Evolutionary conservation across 768 basidiomycete genomes (phyloP).

Genomic region (Lanmaoa pseudosensibilis): DNA sequence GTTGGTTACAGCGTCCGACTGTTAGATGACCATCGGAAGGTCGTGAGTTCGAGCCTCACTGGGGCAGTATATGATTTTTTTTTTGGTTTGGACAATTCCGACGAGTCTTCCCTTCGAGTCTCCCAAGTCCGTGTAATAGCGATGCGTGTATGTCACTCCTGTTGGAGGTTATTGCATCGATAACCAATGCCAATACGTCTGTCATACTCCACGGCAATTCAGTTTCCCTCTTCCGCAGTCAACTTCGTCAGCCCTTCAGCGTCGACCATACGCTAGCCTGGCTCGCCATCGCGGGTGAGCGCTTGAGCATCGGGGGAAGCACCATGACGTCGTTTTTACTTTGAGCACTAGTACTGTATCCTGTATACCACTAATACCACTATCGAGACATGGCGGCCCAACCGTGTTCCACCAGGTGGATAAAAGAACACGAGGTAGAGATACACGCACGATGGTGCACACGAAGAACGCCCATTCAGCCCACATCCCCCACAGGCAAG

Average conservation of each 20-base stretch:
- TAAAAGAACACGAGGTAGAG: conserved; percentile 9
- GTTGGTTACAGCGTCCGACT: conserved; percentile 53
- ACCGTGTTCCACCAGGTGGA: neutral
- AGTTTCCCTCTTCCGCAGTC: neutral
- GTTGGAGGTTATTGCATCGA: neutral
- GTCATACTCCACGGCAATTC: neutral
- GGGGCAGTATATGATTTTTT: conserved; percentile 38
- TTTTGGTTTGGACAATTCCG: neutral
- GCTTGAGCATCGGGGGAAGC: neutral
- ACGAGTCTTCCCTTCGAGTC: too few relatives aligned
- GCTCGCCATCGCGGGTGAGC: too few relatives aligned
- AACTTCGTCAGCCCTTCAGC: neutral
- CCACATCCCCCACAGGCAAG: conserved; percentile 39
- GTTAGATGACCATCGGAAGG: conserved; percentile 46
- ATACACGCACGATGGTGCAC: conserved; percentile 11
- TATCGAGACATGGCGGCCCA: conserved; percentile 6
- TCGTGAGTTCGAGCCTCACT: conserved; percentile 56
- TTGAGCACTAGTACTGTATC: conserved; percentile 3
- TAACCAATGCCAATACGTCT: neutral
- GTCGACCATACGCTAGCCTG: neutral
- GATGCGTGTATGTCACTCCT: too few relatives aligned
- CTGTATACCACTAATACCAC: neutral
- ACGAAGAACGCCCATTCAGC: neutral
- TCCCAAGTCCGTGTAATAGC: too few relatives aligned
- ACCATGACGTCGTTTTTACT: neutral